phyloP scores from a whole-genome alignment of 2,329 filamentous ascomycete genomes.

The Davidsoniella neocaledoniae region DNA sequence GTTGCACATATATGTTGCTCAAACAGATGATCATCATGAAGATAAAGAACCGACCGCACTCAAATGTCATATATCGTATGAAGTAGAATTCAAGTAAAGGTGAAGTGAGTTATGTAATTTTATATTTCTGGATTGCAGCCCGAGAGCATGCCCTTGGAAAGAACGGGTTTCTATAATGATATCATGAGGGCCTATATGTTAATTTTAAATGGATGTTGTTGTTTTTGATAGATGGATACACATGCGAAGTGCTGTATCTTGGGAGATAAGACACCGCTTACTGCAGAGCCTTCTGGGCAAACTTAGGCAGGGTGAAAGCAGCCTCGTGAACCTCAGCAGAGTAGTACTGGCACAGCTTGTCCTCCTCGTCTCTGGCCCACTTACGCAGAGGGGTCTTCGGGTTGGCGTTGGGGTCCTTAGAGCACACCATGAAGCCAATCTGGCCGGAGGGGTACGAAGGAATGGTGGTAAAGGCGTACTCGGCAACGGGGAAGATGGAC shows the following conservation, averaged over 20 bases:
- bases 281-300: conserved; percentile 63
- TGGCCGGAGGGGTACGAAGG: conserved; percentile 97
- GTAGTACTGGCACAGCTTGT: conserved; percentile 90
- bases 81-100: no score
- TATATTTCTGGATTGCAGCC: no score
- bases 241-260: no score
- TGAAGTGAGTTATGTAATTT: no score
- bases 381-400: conserved; percentile 69
- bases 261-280: conserved; percentile 20
- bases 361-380: conserved; percentile 78
- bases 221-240: no score
- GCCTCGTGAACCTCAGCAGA: conserved; percentile 93
- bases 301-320: conserved; percentile 82
- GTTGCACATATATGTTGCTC: background rate
- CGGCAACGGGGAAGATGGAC: conserved; percentile 90
- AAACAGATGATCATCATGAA: background rate
- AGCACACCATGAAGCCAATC: conserved; percentile 99
- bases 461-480: conserved; percentile 99
- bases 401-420: conserved; percentile 75
- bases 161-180: no score
- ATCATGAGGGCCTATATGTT: no score
- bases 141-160: no score
- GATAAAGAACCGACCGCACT: no score
- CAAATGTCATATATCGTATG: no score
- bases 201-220: no score